Conservation (phyloP, 2,329 filamentous ascomycete genomes). For the Stemphylium lycopersici region DNA sequence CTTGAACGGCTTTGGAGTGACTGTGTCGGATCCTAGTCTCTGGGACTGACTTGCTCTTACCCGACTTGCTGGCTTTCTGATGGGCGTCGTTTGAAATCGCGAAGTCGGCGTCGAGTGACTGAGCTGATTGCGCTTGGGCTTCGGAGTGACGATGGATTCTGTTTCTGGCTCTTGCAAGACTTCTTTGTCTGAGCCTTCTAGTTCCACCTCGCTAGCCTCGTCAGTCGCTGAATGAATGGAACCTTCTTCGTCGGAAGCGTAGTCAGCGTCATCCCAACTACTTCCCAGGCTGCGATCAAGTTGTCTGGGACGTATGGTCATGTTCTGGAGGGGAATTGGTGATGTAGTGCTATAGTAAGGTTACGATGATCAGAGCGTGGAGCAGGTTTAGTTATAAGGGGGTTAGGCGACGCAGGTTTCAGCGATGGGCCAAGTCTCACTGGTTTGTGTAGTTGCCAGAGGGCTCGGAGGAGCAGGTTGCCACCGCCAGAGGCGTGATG, state of each 20-base stretch:
- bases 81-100: constrained; percentile 14
- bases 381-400: background rate
- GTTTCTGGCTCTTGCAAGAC: constrained; percentile 19
- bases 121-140: constrained; percentile 20
- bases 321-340: constrained; percentile 8
- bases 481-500: constrained; percentile 38
- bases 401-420: background rate
- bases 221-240: constrained; percentile 37
- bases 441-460: constrained; percentile 16
- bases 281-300: constrained; percentile 38
- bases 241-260: constrained; percentile 32
- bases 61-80: constrained; percentile 18
- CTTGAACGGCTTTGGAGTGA: constrained; percentile 17
- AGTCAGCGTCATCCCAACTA: constrained; percentile 44
- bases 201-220: constrained; percentile 32
- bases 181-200: constrained; percentile 30
- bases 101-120: constrained; percentile 15
- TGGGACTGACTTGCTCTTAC: constrained; percentile 19
- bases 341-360: background rate
- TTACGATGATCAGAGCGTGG: background rate
- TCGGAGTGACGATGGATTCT: constrained; percentile 18
- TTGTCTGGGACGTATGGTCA: constrained; percentile 26
- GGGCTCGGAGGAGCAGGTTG: constrained; percentile 29
- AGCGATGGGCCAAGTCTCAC: background rate
- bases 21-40: constrained; percentile 7